A percentile compares a stretch with the other conserved stretches of the same genome.
phyloP scores from a whole-genome alignment of 805 yeast genomes.

The Starmerella floris region DNA sequence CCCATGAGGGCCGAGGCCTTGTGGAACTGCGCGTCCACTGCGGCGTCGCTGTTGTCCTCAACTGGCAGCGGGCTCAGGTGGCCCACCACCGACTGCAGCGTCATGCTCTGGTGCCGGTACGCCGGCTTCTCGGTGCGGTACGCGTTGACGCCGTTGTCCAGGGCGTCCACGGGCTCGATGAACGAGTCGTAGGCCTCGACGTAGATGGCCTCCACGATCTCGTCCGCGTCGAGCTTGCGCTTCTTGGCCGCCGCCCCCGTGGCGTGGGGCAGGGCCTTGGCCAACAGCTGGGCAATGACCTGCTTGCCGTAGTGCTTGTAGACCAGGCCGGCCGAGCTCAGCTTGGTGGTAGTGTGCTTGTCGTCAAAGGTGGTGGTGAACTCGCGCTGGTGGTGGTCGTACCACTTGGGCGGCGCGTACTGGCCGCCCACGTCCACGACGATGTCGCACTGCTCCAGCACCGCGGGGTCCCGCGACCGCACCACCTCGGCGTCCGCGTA shows the following conservation, averaged over 20 bases:
- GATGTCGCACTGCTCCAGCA: slow-evolving; percentile 77
- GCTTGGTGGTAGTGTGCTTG: slow-evolving; percentile 49
- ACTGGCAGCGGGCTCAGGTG: slow-evolving; percentile 81
- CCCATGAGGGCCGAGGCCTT: slow-evolving; percentile 79
- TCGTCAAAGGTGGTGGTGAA: slow-evolving; percentile 61
- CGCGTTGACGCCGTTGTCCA: slow-evolving; percentile 78
- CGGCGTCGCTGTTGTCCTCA: slow-evolving; percentile 46
- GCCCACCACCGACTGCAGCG: slow-evolving; percentile 65
- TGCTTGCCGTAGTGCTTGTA: slow-evolving; percentile 47
- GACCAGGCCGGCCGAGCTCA: slow-evolving; percentile 86
- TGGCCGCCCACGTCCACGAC: slow-evolving; percentile 92
- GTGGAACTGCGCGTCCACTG: slow-evolving; percentile 48
- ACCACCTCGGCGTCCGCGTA: slow-evolving; percentile 53
- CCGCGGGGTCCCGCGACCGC: slow-evolving; percentile 71
- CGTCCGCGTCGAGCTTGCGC: slow-evolving; percentile 29
- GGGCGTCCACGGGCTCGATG: slow-evolving; percentile 81
- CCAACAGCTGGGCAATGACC: slow-evolving; percentile 31
- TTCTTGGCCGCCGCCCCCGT: not conserved
- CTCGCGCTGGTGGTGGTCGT: slow-evolving; percentile 95
- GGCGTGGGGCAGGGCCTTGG: not conserved
- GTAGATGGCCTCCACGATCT: slow-evolving; percentile 51
- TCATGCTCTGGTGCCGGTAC: slow-evolving; percentile 60
- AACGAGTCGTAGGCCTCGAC: slow-evolving; percentile 72
- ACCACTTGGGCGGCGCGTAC: slow-evolving; percentile 72
- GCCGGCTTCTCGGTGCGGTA: slow-evolving; percentile 40